A percentile compares a stretch with the other conserved stretches of the same genome.
Evolutionary conservation across 345 rosid species (phyloP).

Genomic region (Trapa incisa): DNA sequence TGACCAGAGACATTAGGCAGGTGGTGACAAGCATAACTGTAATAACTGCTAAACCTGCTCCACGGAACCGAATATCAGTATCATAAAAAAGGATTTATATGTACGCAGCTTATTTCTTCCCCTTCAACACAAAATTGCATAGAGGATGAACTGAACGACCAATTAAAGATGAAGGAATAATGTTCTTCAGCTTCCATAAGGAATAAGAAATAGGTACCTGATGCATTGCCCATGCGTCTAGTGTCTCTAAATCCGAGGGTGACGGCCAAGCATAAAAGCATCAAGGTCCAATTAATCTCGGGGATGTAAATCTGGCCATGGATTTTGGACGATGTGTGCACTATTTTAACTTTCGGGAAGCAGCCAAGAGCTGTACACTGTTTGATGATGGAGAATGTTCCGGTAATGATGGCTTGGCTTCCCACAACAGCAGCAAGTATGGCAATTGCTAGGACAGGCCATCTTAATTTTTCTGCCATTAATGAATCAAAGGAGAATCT

Average conservation of each 20-base stretch:
- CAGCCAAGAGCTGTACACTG: constrained; percentile 82
- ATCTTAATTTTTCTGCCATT: constrained; percentile 45
- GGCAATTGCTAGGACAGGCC: constrained; percentile 89
- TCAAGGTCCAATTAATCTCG: constrained; percentile 83
- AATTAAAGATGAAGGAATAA: no score
- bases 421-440: constrained; percentile 93
- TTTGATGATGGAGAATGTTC: constrained; percentile 83
- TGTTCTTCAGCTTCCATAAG: no score
- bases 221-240: constrained; percentile 68
- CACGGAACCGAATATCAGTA: not conserved
- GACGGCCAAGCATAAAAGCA: constrained; percentile 79
- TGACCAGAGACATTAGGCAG: constrained; percentile 87
- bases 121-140: not conserved
- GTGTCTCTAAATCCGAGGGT: constrained; percentile 88
- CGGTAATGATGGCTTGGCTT: constrained; percentile 87
- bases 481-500: not conserved
- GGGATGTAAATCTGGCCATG: constrained; percentile 96
- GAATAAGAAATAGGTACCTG: constrained; percentile 35
- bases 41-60: constrained; percentile 91
- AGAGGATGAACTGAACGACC: no score
- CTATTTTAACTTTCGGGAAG: constrained; percentile 75
- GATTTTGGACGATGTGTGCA: constrained; percentile 80
- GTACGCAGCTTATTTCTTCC: not conserved
- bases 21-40: constrained; percentile 98
- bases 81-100: not conserved